Conservation (phyloP, 805 yeast genomes). For the Cyberlindnera xishuangbannaensis region DNA sequence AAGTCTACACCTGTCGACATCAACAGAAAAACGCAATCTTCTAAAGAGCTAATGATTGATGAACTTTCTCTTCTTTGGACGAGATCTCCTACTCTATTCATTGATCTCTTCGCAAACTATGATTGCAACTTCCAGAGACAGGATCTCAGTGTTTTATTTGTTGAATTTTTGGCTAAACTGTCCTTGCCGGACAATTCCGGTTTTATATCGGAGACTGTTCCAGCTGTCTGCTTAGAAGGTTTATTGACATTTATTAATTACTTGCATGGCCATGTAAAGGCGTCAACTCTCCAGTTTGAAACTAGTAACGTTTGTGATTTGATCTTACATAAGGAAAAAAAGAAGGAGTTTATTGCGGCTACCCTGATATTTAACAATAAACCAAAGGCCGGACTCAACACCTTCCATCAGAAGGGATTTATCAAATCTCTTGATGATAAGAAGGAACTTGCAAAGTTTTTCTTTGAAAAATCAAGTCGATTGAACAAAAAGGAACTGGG, state of each 20-base stretch:
- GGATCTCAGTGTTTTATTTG: constrained; percentile 62
- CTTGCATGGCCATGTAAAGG: constrained; percentile 40
- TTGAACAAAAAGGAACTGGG: constrained; percentile 87
- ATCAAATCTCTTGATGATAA: constrained; percentile 46
- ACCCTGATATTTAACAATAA: constrained; percentile 71
- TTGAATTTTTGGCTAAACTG: constrained; percentile 68
- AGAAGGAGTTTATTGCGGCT: constrained; percentile 72
- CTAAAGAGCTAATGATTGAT: constrained; percentile 81
- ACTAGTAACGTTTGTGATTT: constrained; percentile 12
- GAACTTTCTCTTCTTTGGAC: constrained; percentile 78
- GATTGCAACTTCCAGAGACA: constrained; percentile 88
- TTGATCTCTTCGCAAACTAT: constrained; percentile 70
- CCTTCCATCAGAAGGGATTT: constrained; percentile 60
- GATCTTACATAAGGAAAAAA: constrained; percentile 36
- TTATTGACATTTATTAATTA: constrained; percentile 64
- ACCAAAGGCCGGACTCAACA: constrained; percentile 68
- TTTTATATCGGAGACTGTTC: constrained; percentile 77
- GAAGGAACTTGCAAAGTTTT: constrained; percentile 65
- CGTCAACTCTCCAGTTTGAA: constrained; percentile 18
- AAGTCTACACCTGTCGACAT: constrained; percentile 30
- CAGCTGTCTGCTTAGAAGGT: constrained; percentile 92
- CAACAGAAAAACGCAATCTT: constrained; percentile 23
- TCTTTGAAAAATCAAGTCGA: constrained; percentile 73
- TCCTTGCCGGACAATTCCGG: constrained; percentile 83
- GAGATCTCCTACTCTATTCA: constrained; percentile 71